Percentiles rank a stretch among this genome's conserved stretches.
Evolutionary conservation across 768 basidiomycete species (phyloP).

Genomic region (Tricholomella constricta): DNA sequence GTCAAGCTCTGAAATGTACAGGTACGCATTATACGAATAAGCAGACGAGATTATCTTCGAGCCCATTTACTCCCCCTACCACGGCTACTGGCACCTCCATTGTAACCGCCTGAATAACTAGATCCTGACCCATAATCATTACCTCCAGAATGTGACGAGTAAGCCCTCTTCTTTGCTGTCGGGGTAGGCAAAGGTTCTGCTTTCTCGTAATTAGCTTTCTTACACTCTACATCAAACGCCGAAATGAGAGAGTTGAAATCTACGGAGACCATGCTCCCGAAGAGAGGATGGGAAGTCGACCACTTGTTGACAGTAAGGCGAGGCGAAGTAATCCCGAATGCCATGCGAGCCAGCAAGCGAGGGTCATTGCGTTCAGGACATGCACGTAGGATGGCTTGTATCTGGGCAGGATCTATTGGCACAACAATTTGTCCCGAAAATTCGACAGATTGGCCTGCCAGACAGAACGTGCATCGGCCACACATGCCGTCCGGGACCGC

Average conservation of each 20-base stretch:
- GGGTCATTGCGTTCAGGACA: conserved; percentile 50
- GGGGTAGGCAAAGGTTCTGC: conserved; percentile 9
- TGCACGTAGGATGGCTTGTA: conserved; percentile 39
- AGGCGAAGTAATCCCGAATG: conserved; percentile 49
- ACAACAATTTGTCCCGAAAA: conserved; percentile 27
- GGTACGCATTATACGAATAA: too few relatives aligned
- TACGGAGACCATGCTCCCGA: conserved; percentile 42
- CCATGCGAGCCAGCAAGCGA: conserved; percentile 47
- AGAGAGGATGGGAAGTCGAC: conserved; percentile 41
- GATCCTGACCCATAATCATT: neutral
- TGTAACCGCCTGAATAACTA: neutral
- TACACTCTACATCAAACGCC: conserved; percentile 44
- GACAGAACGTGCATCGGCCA: conserved; percentile 45
- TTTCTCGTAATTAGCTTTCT: conserved; percentile 32
- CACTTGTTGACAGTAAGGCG: conserved; percentile 44
- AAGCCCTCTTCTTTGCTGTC: conserved; percentile 17
- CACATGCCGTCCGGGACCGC: conserved; percentile 43
- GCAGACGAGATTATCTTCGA: neutral
- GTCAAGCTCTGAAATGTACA: too few relatives aligned
- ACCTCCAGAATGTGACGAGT: conserved; percentile 7
- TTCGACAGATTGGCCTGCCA: conserved; percentile 31
- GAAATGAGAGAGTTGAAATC: conserved; percentile 37
- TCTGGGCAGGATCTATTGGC: conserved; percentile 27
- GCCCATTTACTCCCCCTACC: conserved; percentile 1
- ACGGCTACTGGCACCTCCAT: neutral